These are phyloP conservation scores for Leucosporidium scottii DNA, from an alignment of 768 basidiomycete genomes.

Conservation along the genomic window DNA sequence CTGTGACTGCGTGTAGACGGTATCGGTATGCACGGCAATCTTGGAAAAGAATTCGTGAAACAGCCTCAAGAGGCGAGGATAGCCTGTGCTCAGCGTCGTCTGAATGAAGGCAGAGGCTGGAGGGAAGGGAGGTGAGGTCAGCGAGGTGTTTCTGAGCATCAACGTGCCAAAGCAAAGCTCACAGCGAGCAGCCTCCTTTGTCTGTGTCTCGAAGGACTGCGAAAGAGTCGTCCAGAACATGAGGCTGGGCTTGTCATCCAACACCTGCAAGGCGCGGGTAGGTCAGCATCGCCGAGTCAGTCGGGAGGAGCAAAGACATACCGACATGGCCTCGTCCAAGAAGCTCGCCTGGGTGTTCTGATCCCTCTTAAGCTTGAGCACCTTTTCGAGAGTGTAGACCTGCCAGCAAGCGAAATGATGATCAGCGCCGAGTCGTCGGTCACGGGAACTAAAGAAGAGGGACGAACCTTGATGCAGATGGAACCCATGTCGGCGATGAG, in stretches of 20 bases:
- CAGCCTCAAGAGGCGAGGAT: conserved; percentile 76
- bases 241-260: conserved; percentile 85
- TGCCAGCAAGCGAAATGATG: conserved; percentile 38
- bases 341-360: conserved; percentile 66
- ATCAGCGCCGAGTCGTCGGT: conserved; percentile 1
- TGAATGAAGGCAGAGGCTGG: conserved; percentile 86
- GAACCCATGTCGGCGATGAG: conserved; percentile 83
- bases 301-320: conserved; percentile 36
- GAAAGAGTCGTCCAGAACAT: conserved; percentile 84
- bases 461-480: conserved; percentile 74
- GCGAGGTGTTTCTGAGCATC: too few relatives aligned
- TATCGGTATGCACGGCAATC: conserved; percentile 91
- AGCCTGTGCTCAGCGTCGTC: conserved; percentile 75
- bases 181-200: conserved; percentile 76
- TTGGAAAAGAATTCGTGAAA: conserved; percentile 97
- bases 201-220: conserved; percentile 70
- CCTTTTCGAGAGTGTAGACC: conserved; percentile 94
- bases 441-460: background rate
- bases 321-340: conserved; percentile 90
- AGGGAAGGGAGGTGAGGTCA: background rate
- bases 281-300: background rate
- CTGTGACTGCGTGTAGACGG: conserved; percentile 69
- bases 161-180: background rate
- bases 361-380: conserved; percentile 81
- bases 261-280: conserved; percentile 47